Conservation (phyloP, 371 early-diverging fungal genomes). For the Synchytrium microbalum region DNA sequence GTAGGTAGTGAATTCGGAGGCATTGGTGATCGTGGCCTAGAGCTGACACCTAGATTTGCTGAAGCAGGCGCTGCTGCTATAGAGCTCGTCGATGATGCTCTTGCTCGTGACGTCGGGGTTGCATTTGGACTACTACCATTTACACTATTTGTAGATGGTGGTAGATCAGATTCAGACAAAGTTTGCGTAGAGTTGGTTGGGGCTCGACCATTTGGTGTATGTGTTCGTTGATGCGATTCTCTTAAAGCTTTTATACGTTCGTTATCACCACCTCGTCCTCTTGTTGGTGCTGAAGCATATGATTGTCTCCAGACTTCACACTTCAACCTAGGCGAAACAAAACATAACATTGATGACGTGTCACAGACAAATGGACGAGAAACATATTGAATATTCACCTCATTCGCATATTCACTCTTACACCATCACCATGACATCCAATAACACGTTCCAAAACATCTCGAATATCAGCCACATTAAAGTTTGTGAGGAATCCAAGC, state of each 20-base stretch:
- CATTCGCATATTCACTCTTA: constrained; percentile 80
- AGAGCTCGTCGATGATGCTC: neutral
- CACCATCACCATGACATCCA: constrained; percentile 32
- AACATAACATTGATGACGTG: neutral
- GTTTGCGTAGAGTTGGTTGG: neutral
- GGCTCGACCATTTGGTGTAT: neutral
- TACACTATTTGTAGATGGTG: neutral
- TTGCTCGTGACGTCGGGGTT: neutral
- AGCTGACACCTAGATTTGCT: too few species aligned
- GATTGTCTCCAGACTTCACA: neutral
- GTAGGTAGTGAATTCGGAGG: neutral
- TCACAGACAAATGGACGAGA: constrained; percentile 11
- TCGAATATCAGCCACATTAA: constrained; percentile 61
- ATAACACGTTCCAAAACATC: constrained; percentile 13
- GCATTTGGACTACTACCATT: neutral
- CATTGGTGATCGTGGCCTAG: neutral
- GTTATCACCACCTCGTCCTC: neutral
- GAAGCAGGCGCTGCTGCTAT: neutral
- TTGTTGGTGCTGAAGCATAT: neutral
- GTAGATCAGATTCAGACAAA: neutral
- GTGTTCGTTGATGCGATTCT: neutral
- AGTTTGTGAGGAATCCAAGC: constrained; percentile 84
- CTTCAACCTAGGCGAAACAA: neutral
- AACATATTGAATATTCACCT: constrained; percentile 80
- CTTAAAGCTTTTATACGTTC: neutral